These are phyloP conservation scores for Sugiyamaella americana DNA, from an alignment of 805 yeast species.

Conservation along the genomic window DNA sequence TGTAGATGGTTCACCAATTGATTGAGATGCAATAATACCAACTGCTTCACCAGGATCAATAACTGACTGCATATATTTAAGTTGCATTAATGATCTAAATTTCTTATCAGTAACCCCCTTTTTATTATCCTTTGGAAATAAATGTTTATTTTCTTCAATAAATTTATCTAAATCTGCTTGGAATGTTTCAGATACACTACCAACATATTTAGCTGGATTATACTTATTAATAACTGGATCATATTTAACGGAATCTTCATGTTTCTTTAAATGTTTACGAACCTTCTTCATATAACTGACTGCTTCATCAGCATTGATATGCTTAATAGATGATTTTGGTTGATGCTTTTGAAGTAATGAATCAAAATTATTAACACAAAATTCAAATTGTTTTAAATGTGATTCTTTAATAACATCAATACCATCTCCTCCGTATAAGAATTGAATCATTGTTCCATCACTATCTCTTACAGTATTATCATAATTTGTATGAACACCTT, in stretches of 20 bases:
- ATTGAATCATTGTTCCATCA: conserved; percentile 90
- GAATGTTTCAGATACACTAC: conserved; percentile 88
- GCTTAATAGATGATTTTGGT: conserved; percentile 61
- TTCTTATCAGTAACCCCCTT: conserved; percentile 61
- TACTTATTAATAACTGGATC: conserved; percentile 85
- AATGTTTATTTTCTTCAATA: conserved; percentile 47
- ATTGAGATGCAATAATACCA: conserved; percentile 97
- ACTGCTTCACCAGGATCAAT: conserved; percentile 97
- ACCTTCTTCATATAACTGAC: conserved; percentile 74
- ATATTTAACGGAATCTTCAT: conserved; percentile 48
- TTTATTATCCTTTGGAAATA: conserved; percentile 49
- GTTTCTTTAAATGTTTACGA: conserved; percentile 56
- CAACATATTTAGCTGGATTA: conserved; percentile 85
- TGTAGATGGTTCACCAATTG: conserved; percentile 98
- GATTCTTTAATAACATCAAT: conserved; percentile 92
- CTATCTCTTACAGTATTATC: conserved; percentile 94
- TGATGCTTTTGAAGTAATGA: conserved; percentile 80
- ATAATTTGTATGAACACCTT: conserved; percentile 90
- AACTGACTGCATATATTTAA: conserved; percentile 94
- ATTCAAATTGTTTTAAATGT: conserved; percentile 86
- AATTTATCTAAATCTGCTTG: conserved; percentile 71
- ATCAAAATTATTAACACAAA: conserved; percentile 87
- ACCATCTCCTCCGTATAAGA: conserved; percentile 96
- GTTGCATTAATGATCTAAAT: conserved; percentile 94
- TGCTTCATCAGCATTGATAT: conserved; percentile 82